Evolutionary conservation across 2,329 filamentous ascomycete genomes (phyloP).

Genomic region (Fusarium zealandicum): DNA sequence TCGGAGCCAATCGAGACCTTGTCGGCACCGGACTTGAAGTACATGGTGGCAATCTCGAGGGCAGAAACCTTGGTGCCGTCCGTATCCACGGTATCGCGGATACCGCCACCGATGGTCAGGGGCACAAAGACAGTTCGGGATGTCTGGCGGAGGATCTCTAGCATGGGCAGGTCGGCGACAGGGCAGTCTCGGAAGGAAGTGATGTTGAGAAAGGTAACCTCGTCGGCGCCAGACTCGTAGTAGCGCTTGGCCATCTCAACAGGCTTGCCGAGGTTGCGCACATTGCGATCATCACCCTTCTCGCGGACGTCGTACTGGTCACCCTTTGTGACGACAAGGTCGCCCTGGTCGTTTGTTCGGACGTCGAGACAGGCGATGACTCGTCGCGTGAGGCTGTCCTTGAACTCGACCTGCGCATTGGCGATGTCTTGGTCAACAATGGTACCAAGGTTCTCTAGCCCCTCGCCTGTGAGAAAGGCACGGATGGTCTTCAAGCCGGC

Average conservation of each 20-base stretch:
- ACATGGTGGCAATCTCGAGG: slow-evolving; percentile 92
- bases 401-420: slow-evolving; percentile 30
- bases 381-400: slow-evolving; percentile 83
- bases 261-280: slow-evolving; percentile 95
- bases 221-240: slow-evolving; percentile 96
- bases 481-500: slow-evolving; percentile 85
- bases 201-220: slow-evolving; percentile 98
- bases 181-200: slow-evolving; percentile 97
- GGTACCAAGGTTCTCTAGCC: slow-evolving; percentile 58
- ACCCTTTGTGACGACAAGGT: slow-evolving; percentile 96
- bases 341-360: slow-evolving; percentile 89
- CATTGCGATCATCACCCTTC: slow-evolving; percentile 69
- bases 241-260: slow-evolving; percentile 93
- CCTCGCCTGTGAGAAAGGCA: slow-evolving; percentile 81
- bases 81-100: slow-evolving; percentile 88
- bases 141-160: slow-evolving; percentile 86
- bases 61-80: slow-evolving; percentile 88
- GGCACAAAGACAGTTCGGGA: slow-evolving; percentile 95
- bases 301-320: slow-evolving; percentile 99
- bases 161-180: slow-evolving; percentile 90
- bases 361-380: slow-evolving; percentile 98
- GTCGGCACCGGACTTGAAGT: slow-evolving; percentile 96
- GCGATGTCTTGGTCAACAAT: slow-evolving; percentile 25
- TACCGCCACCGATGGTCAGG: slow-evolving; percentile 93
- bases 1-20: slow-evolving; percentile 98